Evolutionary conservation across 495 filamentous ascomycete genomes (phyloP).

Genomic region (Aspergillus nanangensis): DNA sequence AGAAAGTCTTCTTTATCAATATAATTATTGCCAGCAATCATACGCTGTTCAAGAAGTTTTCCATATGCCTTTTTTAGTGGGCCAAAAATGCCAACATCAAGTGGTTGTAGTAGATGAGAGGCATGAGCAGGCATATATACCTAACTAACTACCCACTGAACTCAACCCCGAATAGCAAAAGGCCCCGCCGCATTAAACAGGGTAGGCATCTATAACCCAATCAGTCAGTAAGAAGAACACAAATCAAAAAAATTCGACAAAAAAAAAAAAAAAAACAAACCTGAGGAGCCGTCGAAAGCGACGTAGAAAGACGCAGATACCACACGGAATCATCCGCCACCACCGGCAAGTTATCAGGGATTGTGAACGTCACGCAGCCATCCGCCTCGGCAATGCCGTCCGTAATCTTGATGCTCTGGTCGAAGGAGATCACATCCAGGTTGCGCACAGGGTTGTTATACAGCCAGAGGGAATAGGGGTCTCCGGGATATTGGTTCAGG

Average conservation of each 20-base stretch:
- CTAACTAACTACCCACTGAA: background rate
- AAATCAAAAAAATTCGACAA: too few species aligned
- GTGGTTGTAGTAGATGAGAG: slow-evolving; percentile 22
- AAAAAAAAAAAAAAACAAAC: slow-evolving; percentile 20
- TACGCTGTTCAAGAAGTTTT: slow-evolving; percentile 3
- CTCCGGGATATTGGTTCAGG: slow-evolving; percentile 17
- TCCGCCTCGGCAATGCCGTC: slow-evolving; percentile 15
- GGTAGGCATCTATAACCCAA: slow-evolving; percentile 25
- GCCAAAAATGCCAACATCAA: slow-evolving; percentile 23
- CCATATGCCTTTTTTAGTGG: slow-evolving; percentile 18
- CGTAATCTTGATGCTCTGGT: slow-evolving; percentile 20
- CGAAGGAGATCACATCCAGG: slow-evolving; percentile 16
- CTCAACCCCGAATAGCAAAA: slow-evolving; percentile 12
- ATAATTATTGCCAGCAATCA: background rate
- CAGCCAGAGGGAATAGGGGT: slow-evolving; percentile 26
- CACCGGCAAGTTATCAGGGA: slow-evolving; percentile 24
- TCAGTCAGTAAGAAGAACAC: too few species aligned
- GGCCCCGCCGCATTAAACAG: slow-evolving; percentile 30
- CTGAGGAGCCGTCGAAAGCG: slow-evolving; percentile 29
- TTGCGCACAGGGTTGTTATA: slow-evolving; percentile 36
- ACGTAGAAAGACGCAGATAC: slow-evolving; percentile 29
- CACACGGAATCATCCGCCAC: slow-evolving; percentile 29
- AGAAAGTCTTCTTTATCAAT: slow-evolving; percentile 1
- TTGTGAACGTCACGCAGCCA: slow-evolving; percentile 21
- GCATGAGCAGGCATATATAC: slow-evolving; percentile 16